A percentile compares a stretch with the other conserved stretches of the same genome.
Conservation (phyloP, 2,329 filamentous ascomycete species). For the Aspergillus texensis region DNA sequence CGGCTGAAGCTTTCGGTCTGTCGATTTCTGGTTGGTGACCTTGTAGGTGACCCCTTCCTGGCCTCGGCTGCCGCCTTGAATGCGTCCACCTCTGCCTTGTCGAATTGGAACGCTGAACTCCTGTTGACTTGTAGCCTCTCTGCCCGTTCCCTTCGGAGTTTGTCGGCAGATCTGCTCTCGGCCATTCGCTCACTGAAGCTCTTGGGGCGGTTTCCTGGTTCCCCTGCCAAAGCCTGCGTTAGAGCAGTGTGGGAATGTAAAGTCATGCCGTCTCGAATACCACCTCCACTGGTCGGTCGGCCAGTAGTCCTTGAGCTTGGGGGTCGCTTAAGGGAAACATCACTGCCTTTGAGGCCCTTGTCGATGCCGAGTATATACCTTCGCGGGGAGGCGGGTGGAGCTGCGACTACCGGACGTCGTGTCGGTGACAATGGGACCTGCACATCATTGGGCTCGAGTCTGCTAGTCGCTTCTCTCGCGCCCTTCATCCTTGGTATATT, state of each 20-base stretch:
- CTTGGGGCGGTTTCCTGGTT: conserved; percentile 44
- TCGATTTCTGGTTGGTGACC: conserved; percentile 53
- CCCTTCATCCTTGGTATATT: conserved; percentile 18
- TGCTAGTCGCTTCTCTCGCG: conserved; percentile 17
- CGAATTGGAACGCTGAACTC: conserved; percentile 47
- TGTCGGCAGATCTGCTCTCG: conserved; percentile 58
- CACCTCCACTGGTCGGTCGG: conserved; percentile 36
- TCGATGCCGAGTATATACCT: conserved; percentile 84
- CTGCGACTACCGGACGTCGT: conserved; percentile 51
- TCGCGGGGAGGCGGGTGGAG: conserved; percentile 72
- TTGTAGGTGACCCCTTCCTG: conserved; percentile 25
- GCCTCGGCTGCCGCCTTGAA: conserved; percentile 43
- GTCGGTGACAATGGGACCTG: conserved; percentile 78
- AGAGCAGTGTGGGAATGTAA: conserved; percentile 28
- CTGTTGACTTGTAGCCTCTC: conserved; percentile 42
- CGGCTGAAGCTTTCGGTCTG: conserved; percentile 61
- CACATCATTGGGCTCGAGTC: conserved; percentile 45
- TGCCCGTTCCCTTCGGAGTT: conserved; percentile 40
- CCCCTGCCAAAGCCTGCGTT: conserved; percentile 28
- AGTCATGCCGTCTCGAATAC: conserved; percentile 28
- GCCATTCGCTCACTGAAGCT: conserved; percentile 86
- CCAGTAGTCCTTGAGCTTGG: conserved; percentile 31
- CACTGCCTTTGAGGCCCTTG: conserved; percentile 77
- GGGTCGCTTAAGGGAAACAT: conserved; percentile 81
- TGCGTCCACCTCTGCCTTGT: conserved; percentile 47